Evolutionary conservation across 345 rosid genomes (phyloP).

Genomic region (Citrus glauca): DNA sequence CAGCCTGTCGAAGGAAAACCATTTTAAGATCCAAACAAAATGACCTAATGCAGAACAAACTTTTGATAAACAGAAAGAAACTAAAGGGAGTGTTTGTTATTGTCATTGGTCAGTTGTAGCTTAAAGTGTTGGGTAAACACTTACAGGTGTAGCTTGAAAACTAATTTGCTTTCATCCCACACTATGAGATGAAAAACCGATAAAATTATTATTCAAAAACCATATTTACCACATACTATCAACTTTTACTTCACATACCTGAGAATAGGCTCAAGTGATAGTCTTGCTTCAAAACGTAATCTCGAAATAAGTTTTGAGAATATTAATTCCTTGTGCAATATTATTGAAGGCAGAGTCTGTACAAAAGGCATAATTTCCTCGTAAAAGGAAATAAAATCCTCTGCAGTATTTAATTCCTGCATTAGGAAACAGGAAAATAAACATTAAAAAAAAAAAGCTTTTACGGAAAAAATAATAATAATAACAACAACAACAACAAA

Average conservation of each 20-base stretch:
- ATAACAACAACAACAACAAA: neutral
- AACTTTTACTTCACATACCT: slow-evolving; percentile 35
- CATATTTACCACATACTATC: no score
- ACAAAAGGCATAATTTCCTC: slow-evolving; percentile 72
- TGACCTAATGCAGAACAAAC: neutral
- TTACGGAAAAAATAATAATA: no score
- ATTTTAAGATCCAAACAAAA: neutral
- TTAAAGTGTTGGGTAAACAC: no score
- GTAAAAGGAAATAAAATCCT: slow-evolving; percentile 78
- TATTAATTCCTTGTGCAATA: slow-evolving; percentile 65
- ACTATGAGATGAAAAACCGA: no score
- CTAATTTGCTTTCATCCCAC: no score
- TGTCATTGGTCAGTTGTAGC: no score
- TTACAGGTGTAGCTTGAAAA: no score
- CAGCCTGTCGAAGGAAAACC: slow-evolving; percentile 47
- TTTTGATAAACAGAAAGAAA: neutral
- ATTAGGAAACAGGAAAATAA: slow-evolving; percentile 10
- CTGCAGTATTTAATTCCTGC: slow-evolving; percentile 89
- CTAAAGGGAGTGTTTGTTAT: neutral
- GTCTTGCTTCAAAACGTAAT: slow-evolving; percentile 75
- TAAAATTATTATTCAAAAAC: no score
- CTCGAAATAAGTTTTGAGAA: slow-evolving; percentile 60
- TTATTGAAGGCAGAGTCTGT: slow-evolving; percentile 59
- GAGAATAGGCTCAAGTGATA: slow-evolving; percentile 87
- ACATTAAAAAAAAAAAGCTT: neutral